phyloP scores from a whole-genome alignment of 257 asterid genomes.

The Mentha longifolia region DNA sequence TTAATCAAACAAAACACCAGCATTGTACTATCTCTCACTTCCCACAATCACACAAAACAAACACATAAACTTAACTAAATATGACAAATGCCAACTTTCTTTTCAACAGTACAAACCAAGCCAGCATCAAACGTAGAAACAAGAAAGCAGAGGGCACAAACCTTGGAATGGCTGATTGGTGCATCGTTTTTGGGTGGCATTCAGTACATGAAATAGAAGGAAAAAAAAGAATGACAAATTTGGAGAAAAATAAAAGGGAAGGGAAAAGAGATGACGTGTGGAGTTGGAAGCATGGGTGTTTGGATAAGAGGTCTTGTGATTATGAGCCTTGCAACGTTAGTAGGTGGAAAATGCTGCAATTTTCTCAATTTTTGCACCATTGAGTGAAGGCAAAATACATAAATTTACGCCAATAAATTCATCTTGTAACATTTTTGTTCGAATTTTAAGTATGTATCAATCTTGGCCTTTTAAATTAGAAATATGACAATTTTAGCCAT shows the following conservation, averaged over 20 bases:
- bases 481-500: too few species aligned
- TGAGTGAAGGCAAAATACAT: not conserved
- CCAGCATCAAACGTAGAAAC: slow-evolving; percentile 7
- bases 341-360: slow-evolving; percentile 39
- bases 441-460: too few species aligned
- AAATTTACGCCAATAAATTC: too few species aligned
- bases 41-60: slow-evolving; percentile 1
- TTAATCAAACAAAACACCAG: not conserved
- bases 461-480: too few species aligned
- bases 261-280: slow-evolving; percentile 38
- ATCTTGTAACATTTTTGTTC: too few species aligned
- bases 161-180: slow-evolving; percentile 39
- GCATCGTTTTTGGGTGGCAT: slow-evolving; percentile 30
- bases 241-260: slow-evolving; percentile 13
- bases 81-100: slow-evolving; percentile 16
- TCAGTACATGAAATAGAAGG: slow-evolving; percentile 8
- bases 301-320: slow-evolving; percentile 59
- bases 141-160: slow-evolving; percentile 7
- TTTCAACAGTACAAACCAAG: not conserved
- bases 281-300: slow-evolving; percentile 37
- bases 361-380: slow-evolving; percentile 11
- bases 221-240: slow-evolving; percentile 2
- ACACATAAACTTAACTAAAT: not conserved
- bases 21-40: slow-evolving; percentile 20
- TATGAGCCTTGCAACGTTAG: slow-evolving; percentile 48